phyloP scores from a whole-genome alignment of 257 asterid species.

The Solanum corneliomulleri region DNA sequence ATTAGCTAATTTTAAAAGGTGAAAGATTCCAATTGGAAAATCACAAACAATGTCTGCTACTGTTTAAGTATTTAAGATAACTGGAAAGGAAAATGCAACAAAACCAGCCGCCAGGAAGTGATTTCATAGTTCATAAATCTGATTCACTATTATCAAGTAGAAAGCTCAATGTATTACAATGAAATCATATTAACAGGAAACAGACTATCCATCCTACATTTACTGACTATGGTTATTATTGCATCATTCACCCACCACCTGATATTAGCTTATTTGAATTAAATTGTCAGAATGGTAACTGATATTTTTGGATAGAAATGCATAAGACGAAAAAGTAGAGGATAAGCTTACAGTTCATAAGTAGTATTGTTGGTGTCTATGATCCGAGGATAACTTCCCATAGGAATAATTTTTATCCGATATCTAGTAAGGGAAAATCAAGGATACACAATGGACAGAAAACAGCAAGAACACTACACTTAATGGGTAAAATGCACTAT shows the following conservation, averaged over 20 bases:
- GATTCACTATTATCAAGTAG: neutral
- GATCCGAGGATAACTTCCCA: conserved; percentile 99
- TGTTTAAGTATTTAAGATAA: neutral
- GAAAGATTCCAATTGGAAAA: neutral
- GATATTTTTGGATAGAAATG: neutral
- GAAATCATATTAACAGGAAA: neutral
- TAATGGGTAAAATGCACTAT: neutral
- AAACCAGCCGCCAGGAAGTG: neutral
- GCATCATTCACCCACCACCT: neutral
- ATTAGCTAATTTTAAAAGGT: neutral
- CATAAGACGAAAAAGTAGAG: neutral
- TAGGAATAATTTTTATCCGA: conserved; percentile 84
- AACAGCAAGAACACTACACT: neutral
- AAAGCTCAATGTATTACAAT: neutral
- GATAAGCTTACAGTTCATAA: conserved; percentile 74
- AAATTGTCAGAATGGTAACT: neutral
- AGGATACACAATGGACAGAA: neutral
- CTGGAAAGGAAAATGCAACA: neutral
- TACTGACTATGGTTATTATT: neutral
- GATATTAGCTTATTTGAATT: neutral
- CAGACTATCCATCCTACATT: neutral
- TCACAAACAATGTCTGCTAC: neutral
- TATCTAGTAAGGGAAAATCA: conserved; percentile 33
- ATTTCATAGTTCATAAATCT: neutral
- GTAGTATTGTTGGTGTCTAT: conserved; percentile 78